These are phyloP conservation scores for Penicillium malachiteum DNA, from an alignment of 495 filamentous ascomycete species.

Conservation along the genomic window DNA sequence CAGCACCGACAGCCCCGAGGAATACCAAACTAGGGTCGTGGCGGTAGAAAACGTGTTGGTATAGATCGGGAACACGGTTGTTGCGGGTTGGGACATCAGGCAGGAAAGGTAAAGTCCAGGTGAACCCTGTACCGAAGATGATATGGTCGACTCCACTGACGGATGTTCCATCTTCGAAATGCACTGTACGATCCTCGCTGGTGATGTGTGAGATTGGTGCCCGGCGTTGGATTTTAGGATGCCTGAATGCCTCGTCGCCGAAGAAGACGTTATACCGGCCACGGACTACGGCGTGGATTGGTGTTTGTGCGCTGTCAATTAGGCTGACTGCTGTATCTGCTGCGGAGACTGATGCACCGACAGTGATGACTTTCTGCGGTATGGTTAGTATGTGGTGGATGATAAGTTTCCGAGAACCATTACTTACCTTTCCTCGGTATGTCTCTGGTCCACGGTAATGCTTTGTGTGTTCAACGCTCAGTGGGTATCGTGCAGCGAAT, in stretches of 20 bases:
- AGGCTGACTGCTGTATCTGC: conserved; percentile 41
- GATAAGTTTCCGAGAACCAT: neutral
- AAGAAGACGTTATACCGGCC: conserved; percentile 51
- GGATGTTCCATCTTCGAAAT: conserved; percentile 50
- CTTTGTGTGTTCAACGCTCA: conserved; percentile 40
- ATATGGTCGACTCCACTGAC: conserved; percentile 53
- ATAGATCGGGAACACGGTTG: conserved; percentile 55
- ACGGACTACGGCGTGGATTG: conserved; percentile 40
- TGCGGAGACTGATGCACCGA: conserved; percentile 46
- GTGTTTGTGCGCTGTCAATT: conserved; percentile 29
- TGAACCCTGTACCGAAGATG: conserved; percentile 59
- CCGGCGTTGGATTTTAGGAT: conserved; percentile 45
- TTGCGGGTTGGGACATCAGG: conserved; percentile 48
- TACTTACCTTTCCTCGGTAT: conserved; percentile 37
- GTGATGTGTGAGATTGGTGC: conserved; percentile 47
- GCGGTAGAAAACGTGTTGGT: conserved; percentile 55
- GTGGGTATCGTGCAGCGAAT: conserved; percentile 32
- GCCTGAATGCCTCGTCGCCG: conserved; percentile 49
- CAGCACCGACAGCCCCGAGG: conserved; percentile 48
- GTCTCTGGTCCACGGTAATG: conserved; percentile 38
- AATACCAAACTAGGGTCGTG: conserved; percentile 38
- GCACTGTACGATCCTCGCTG: conserved; percentile 34
- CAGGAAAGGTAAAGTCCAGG: conserved; percentile 55
- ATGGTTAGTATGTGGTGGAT: neutral
- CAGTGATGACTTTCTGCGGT: conserved; percentile 37